Evolutionary conservation across 176 grass and related monocot species (phyloP), one percentile per base, ranked within the genome.

Genomic region (Panicum miliaceum): DNA sequence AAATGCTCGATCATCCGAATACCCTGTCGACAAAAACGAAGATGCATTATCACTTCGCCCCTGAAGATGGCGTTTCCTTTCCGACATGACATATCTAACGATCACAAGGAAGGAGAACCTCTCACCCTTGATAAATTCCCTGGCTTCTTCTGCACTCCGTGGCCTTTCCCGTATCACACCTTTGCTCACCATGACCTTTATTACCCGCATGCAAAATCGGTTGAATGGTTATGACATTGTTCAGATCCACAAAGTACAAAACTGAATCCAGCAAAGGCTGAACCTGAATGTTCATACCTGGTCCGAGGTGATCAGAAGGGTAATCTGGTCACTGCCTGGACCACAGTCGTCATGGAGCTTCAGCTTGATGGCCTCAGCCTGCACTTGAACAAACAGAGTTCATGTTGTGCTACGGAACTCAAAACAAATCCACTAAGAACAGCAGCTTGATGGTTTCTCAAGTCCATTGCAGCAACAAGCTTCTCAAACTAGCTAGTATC

Each of bases 81-180:
- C 4, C 46, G 59, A 3, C 50, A 32, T 53, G 29, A 16, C 34
- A 37, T 34, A 25, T 20, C 16, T 16, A 53, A 27, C 27, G 38
- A 5, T 60, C 42, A 38, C 11, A 45, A 41, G 76, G 8, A 68
- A 50, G 37, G 19, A 75, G 25, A 74, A 2, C 1, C 35, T 48
- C 59, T 12, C 73, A 97, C 92, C 88, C 81, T 84, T 83, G 46
- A 97, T 94, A 83, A 97, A 97, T 54, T 97, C 92, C 12, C 70
- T 87, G 57, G 92, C 92, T 91, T 92, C 92, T 75, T 94, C 81
- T 62, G 40, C 69, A 41, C 61, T 87, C 34, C 82, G 57, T 53
- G 92, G 92, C 53, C 88, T 92, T 41, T 94, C 94, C 86, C 92
- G 84, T 38, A 92, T 82, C 63, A 75, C 13, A 50, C 90, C 92